A percentile compares a stretch with the other conserved stretches of the same genome.
Evolutionary conservation across 352 stramenopile species (phyloP).

Genomic region (Phytophthora sp.): DNA sequence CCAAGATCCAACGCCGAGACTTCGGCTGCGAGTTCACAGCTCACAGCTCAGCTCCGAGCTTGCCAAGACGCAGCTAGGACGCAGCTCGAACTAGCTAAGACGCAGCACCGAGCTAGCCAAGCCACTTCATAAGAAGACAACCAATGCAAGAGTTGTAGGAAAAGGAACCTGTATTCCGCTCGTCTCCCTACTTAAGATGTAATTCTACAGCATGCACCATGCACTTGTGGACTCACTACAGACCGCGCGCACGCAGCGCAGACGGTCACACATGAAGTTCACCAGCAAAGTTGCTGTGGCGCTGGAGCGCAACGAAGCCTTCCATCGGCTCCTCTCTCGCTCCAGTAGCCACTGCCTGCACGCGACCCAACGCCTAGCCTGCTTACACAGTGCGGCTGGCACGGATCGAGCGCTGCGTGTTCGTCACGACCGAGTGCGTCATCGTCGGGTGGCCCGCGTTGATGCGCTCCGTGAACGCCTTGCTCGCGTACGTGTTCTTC

Average conservation of each 20-base stretch:
- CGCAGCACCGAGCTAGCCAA: too few relatives aligned
- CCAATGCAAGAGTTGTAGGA: too few relatives aligned
- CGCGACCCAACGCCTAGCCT: slow-evolving; percentile 1
- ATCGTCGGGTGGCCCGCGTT: slow-evolving; percentile 77
- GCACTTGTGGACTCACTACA: background rate
- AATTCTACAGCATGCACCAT: slow-evolving; percentile 44
- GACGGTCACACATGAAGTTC: background rate
- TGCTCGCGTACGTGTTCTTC: slow-evolving; percentile 63
- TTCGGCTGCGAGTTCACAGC: too few relatives aligned
- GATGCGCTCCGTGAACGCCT: slow-evolving; percentile 77
- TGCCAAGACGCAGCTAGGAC: too few relatives aligned
- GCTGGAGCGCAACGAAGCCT: slow-evolving; percentile 8
- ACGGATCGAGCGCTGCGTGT: slow-evolving; percentile 66
- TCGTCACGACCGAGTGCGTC: slow-evolving; percentile 63
- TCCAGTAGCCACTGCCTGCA: slow-evolving; percentile 7
- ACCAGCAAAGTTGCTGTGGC: slow-evolving; percentile 1
- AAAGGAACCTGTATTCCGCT: slow-evolving; percentile 31
- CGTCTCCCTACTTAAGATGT: slow-evolving; percentile 11
- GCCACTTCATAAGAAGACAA: too few relatives aligned
- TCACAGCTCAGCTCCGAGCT: too few relatives aligned
- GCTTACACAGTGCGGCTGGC: slow-evolving; percentile 69
- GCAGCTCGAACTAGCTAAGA: too few relatives aligned
- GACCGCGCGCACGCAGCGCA: background rate
- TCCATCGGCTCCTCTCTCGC: slow-evolving; percentile 18
- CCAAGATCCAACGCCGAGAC: too few relatives aligned